Base-by-base conservation (phyloP, 2,329 filamentous ascomycete species). In the Furcasterigmium sp. region DNA sequence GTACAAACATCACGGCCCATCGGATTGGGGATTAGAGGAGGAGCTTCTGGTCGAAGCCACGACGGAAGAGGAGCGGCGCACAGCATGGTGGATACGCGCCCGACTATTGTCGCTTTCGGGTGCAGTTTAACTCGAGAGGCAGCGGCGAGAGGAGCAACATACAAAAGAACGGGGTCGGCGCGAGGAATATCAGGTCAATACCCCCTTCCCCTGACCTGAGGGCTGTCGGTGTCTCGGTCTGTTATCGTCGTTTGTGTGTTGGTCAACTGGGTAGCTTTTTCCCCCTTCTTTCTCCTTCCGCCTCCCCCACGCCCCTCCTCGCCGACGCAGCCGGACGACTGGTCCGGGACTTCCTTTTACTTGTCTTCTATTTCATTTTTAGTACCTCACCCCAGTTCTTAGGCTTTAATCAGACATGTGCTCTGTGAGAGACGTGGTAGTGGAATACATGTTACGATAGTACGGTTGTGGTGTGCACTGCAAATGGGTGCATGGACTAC, bases 321-420 rank as follows among this genome's bases (percentile, higher is more conserved):
- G 30, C 14, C 19, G 35, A 18, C 35, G 19, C 19, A 20, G 44
- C 46, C 46, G 49, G 46, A 49, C 46, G 47, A n/a, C 23, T 17
- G n/a, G 14, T 17, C 32, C n/a, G 32, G 32, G n/a, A 35, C 32
- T 35, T 35, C 15, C n/a, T 35, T 50, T 51, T 43, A 51, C 53
- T 55, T 55, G 50, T 53, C 56, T 59, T 58, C 52, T 55, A 56
- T 51, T 58, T 63, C 23, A 56, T 60, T 61, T n/a, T 56, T 57
- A 63, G 60, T 63, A 56, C 58, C 56, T 59, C 54, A 15, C 32
- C 32, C 50, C 51, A 56, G 56, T 62, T 58, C 51, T 58, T 55
- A 65, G 53, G 56, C 55, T 62, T 64, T 62, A 65, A 65, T 65
- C 55, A 56, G 54, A 57, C 51, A 56, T 40, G 38, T 40, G 38